Percentiles rank a stretch among this genome's conserved stretches.
phyloP scores from a whole-genome alignment of 345 rosid species.

The Eucalyptus polybractea region DNA sequence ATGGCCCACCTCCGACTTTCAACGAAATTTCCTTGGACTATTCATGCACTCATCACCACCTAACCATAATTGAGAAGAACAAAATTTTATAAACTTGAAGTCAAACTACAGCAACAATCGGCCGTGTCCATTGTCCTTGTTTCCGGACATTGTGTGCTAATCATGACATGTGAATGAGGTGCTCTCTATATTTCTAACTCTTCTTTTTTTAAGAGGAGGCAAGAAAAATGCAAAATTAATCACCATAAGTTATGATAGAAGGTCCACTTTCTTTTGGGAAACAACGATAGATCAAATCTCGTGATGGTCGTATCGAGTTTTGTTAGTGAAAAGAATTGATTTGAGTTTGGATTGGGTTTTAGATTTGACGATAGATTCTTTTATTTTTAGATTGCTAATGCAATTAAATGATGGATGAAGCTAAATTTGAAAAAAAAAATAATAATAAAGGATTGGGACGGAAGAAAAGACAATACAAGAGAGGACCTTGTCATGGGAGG shows the following conservation, averaged over 20 bases:
- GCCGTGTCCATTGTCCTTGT: neutral
- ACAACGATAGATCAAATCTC: neutral
- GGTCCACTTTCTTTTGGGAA: neutral
- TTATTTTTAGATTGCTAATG: neutral
- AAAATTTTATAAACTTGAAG: neutral
- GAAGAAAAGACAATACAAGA: neutral
- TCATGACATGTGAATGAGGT: neutral
- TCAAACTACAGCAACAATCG: neutral
- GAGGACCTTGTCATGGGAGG: neutral
- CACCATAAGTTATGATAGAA: neutral
- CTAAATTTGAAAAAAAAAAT: neutral
- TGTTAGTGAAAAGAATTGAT: neutral
- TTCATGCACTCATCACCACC: neutral
- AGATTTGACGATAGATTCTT: neutral
- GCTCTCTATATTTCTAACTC: neutral
- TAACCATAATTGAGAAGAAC: neutral
- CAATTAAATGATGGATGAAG: neutral
- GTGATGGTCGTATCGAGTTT: neutral
- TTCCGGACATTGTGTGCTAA: neutral
- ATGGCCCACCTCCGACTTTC: neutral
- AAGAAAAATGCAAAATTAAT: neutral
- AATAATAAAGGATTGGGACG: neutral
- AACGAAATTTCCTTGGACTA: neutral
- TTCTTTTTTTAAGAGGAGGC: neutral
- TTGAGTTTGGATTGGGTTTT: neutral